Base-by-base conservation (phyloP, 257 asterid species). In the Ilex aquifolium region DNA sequence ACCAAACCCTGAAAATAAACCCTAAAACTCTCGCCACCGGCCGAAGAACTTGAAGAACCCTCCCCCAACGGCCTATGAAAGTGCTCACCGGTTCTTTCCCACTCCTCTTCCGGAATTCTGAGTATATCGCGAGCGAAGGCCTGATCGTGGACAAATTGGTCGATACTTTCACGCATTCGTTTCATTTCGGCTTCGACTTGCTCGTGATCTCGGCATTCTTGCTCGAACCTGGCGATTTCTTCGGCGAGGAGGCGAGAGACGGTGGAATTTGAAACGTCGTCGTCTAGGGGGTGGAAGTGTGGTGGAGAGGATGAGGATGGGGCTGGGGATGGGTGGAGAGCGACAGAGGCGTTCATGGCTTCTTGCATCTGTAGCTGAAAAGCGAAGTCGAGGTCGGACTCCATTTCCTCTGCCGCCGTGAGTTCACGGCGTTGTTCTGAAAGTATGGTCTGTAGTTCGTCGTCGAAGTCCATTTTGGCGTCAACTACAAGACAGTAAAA, bases 351-450 rank as follows among this genome's bases (percentile, higher is more conserved):
- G 15, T 64, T 49, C 39, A 77, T 62, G 65, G 76, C 91, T 76
- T 85, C 92, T 64, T 82, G 72, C 63, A 82, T 42, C 51, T 85
- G 92, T 62, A 85, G 85, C 8, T 44, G 51, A 73, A 68, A 77
- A 44, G 88, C 88, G n/a, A 61, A 52, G 63, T 42, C 12, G 14
- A 61, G 63, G 56, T 74, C 79, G 3, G 46, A 36, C 36, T 74
- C 76, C 15, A 46, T 13, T 32, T 63, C 46, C 9, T 32, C 32
- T 2, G 70, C 70, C 30, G 59, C 61, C 60, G 31, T 12, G 7
- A 74, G 44, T 60, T 69, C 79, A 36, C 69, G 67, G 64, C 69
- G 76, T 70, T 70, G 72, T 42, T 65, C 72, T 63, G 66, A 53
- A 17, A 59, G 31, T 14, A 82, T 1, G 49, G 74, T 71, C 4